Conservation (phyloP, 2,329 filamentous ascomycete species). For the Simplicillium sp. region DNA sequence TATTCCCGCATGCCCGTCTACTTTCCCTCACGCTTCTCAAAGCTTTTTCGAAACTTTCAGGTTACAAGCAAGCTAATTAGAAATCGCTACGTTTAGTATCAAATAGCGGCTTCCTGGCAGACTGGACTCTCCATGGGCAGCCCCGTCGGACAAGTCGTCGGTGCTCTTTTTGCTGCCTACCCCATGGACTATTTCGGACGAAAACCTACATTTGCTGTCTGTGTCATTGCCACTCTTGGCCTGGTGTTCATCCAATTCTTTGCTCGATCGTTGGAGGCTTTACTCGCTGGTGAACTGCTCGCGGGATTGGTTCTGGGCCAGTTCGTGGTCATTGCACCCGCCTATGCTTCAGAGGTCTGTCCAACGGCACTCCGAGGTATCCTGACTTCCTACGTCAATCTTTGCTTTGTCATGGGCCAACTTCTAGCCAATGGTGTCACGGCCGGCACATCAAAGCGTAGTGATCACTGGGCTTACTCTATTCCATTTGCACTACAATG, state of each 20-base stretch:
- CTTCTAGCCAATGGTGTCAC: slow-evolving; percentile 17
- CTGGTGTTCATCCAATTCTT: slow-evolving; percentile 23
- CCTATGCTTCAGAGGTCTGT: slow-evolving; percentile 34
- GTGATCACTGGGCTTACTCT: slow-evolving; percentile 22
- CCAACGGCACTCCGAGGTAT: slow-evolving; percentile 29
- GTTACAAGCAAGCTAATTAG: background rate
- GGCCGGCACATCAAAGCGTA: slow-evolving; percentile 5
- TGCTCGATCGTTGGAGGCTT: slow-evolving; percentile 22
- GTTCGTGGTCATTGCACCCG: slow-evolving; percentile 30
- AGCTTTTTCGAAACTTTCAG: too few species aligned
- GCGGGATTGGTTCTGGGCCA: slow-evolving; percentile 33
- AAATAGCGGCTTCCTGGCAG: slow-evolving; percentile 33
- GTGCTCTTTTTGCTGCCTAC: slow-evolving; percentile 39
- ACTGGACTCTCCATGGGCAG: slow-evolving; percentile 41
- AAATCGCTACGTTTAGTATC: slow-evolving; percentile 14
- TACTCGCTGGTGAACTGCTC: slow-evolving; percentile 35
- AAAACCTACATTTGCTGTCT: slow-evolving; percentile 43
- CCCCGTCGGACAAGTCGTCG: slow-evolving; percentile 46
- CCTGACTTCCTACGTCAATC: slow-evolving; percentile 30
- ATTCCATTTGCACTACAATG: slow-evolving; percentile 25
- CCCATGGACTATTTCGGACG: slow-evolving; percentile 24
- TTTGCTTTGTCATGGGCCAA: slow-evolving; percentile 32
- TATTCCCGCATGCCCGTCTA: background rate
- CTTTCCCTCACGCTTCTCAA: background rate
- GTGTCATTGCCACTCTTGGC: slow-evolving; percentile 20